Evolutionary conservation across 2,329 filamentous ascomycete species (phyloP).

Genomic region (Aaosphaeria arxii): DNA sequence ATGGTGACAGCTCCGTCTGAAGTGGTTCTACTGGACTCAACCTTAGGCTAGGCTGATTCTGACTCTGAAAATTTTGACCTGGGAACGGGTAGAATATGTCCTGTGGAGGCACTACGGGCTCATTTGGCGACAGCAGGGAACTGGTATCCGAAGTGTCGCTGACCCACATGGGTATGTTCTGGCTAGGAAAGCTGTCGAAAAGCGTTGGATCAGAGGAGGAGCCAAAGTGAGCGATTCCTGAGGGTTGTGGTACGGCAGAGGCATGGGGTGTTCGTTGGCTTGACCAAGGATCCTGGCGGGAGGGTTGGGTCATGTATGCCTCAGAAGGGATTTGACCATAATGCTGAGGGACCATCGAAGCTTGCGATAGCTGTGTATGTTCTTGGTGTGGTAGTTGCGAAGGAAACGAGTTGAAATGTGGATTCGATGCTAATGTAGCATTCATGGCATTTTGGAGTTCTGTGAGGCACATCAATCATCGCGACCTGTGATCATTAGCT

Average conservation of each 20-base stretch:
- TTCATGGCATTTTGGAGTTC: constrained; percentile 23
- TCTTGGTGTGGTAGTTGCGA: background rate
- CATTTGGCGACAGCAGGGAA: constrained; percentile 25
- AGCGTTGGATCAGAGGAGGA: constrained; percentile 23
- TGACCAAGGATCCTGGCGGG: constrained; percentile 31
- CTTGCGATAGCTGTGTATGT: constrained; percentile 12
- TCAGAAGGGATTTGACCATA: constrained; percentile 17
- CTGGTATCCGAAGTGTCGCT: constrained; percentile 22
- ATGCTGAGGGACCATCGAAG: constrained; percentile 11
- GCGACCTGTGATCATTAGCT: too few relatives aligned
- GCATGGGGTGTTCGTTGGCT: constrained; percentile 25
- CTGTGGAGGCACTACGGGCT: constrained; percentile 18
- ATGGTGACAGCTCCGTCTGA: constrained; percentile 17
- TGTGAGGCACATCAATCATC: constrained; percentile 2
- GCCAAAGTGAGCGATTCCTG: constrained; percentile 28
- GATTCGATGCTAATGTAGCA: constrained; percentile 18
- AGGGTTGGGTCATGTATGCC: constrained; percentile 20
- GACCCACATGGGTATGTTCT: constrained; percentile 22
- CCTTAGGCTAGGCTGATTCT: constrained; percentile 4
- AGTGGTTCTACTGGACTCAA: constrained; percentile 11
- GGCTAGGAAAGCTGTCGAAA: constrained; percentile 14
- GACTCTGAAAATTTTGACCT: constrained; percentile 7
- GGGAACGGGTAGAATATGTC: constrained; percentile 17
- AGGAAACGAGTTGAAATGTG: constrained; percentile 8
- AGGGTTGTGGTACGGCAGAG: constrained; percentile 17